Conservation (phyloP, 768 basidiomycete species). For the Phylloporus sp. region DNA sequence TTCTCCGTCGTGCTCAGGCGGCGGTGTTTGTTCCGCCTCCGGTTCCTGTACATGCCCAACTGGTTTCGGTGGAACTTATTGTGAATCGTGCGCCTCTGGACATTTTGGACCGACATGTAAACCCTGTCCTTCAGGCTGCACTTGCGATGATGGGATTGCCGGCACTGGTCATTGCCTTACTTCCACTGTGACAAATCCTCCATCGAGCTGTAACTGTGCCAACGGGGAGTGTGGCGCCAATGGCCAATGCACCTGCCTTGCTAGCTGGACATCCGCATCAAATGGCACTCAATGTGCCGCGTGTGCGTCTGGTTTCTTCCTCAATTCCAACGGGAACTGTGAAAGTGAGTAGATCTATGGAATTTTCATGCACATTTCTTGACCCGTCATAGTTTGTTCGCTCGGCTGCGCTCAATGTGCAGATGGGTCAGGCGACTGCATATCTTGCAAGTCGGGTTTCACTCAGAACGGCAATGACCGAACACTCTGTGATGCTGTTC, state of each 20-base stretch:
- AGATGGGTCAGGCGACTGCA: constrained; percentile 62
- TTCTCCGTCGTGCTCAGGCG: constrained; percentile 67
- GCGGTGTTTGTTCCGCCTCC: constrained; percentile 64
- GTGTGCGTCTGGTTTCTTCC: constrained; percentile 74
- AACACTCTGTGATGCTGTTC: constrained; percentile 57
- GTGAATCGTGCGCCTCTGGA: constrained; percentile 70
- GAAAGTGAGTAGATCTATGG: constrained; percentile 41
- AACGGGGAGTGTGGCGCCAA: constrained; percentile 71
- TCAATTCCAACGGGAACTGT: constrained; percentile 64
- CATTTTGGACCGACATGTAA: constrained; percentile 74
- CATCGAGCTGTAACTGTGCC: constrained; percentile 72
- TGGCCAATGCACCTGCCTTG: constrained; percentile 70
- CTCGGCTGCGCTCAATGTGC: constrained; percentile 70
- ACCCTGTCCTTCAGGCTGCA: constrained; percentile 64
- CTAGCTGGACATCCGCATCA: constrained; percentile 65
- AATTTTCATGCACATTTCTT: background rate
- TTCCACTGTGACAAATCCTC: constrained; percentile 43
- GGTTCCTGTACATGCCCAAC: constrained; percentile 68
- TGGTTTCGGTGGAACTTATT: constrained; percentile 74
- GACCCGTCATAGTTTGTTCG: constrained; percentile 50
- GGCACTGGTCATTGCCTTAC: constrained; percentile 71
- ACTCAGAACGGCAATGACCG: constrained; percentile 60
- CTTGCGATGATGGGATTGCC: constrained; percentile 75
- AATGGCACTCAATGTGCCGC: constrained; percentile 76
- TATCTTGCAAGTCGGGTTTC: constrained; percentile 65